These are phyloP conservation scores for Pseudocercospora cruenta DNA, from an alignment of 2,329 filamentous ascomycete genomes.

Conservation along the genomic window DNA sequence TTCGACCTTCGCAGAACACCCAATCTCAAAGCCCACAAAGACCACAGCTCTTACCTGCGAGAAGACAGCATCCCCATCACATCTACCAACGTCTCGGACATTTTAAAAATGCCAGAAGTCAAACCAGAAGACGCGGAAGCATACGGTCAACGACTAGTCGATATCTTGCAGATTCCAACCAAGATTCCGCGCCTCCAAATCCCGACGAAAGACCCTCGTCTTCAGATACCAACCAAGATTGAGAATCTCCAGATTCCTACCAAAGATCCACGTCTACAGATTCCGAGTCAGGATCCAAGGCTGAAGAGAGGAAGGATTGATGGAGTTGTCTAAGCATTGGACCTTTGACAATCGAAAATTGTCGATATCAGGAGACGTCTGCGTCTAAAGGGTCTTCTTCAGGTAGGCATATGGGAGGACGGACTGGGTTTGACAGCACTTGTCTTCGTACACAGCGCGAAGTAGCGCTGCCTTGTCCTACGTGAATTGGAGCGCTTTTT, in stretches of 20 bases:
- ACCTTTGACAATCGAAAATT: not conserved
- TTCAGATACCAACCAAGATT: slow-evolving; percentile 7
- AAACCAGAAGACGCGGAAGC: slow-evolving; percentile 4
- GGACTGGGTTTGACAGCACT: not conserved
- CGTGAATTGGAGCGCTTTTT: not conserved
- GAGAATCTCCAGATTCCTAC: not conserved
- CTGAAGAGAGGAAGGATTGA: slow-evolving; percentile 10
- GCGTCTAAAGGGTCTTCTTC: too few species aligned
- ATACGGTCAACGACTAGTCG: slow-evolving; percentile 2
- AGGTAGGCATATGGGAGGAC: too few species aligned
- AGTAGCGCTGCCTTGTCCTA: not conserved
- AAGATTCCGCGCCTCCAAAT: slow-evolving; percentile 5
- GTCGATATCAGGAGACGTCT: too few species aligned
- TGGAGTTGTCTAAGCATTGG: slow-evolving; percentile 6
- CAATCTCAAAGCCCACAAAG: not conserved
- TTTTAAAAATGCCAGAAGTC: not conserved
- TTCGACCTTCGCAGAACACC: not conserved
- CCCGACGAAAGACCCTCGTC: slow-evolving; percentile 3
- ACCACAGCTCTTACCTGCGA: not conserved
- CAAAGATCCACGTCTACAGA: slow-evolving; percentile 8
- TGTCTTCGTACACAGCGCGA: not conserved
- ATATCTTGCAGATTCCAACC: slow-evolving; percentile 9
- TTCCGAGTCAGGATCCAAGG: slow-evolving; percentile 9
- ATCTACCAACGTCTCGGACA: not conserved
- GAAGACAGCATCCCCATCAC: not conserved